Conservation (phyloP, 2,329 filamentous ascomycete genomes). For the Ophiosphaerella korrae region DNA sequence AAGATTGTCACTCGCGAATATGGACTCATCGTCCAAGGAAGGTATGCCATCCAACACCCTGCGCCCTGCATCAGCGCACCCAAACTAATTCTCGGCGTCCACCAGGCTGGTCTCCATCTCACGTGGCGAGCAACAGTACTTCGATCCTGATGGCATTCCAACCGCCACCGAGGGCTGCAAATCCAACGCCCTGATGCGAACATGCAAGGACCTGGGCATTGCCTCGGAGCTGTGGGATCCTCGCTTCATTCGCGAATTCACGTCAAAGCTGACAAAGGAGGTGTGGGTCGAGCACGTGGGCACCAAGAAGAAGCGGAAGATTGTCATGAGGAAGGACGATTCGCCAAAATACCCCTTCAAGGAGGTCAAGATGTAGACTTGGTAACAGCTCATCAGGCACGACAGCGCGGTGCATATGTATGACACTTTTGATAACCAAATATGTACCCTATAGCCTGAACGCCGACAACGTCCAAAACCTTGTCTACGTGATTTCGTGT, state of each 20-base stretch:
- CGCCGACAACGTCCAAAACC: background rate
- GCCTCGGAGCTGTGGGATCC: constrained; percentile 97
- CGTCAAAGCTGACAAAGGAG: constrained; percentile 74
- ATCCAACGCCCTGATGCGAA: constrained; percentile 95
- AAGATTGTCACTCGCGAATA: constrained; percentile 88
- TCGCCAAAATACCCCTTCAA: constrained; percentile 69
- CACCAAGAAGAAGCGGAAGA: constrained; percentile 87
- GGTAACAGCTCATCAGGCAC: background rate
- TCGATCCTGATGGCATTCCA: constrained; percentile 85
- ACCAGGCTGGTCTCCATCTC: constrained; percentile 87
- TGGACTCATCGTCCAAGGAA: constrained; percentile 83
- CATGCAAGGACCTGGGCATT: constrained; percentile 96
- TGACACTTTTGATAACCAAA: background rate
- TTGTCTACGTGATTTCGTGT: constrained; percentile 13
- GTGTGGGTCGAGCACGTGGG: constrained; percentile 85
- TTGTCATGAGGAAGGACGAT: constrained; percentile 86
- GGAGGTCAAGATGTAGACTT: constrained; percentile 46
- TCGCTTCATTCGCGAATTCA: constrained; percentile 82
- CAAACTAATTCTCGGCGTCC: background rate
- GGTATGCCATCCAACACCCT: constrained; percentile 61
- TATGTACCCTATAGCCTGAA: constrained; percentile 3
- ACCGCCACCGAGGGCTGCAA: constrained; percentile 97
- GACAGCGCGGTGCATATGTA: background rate
- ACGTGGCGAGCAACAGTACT: constrained; percentile 93
- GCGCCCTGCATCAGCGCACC: too few species aligned